Evolutionary conservation across 2,329 filamentous ascomycete species (phyloP).

Genomic region (Paecilomyces fulvus): DNA sequence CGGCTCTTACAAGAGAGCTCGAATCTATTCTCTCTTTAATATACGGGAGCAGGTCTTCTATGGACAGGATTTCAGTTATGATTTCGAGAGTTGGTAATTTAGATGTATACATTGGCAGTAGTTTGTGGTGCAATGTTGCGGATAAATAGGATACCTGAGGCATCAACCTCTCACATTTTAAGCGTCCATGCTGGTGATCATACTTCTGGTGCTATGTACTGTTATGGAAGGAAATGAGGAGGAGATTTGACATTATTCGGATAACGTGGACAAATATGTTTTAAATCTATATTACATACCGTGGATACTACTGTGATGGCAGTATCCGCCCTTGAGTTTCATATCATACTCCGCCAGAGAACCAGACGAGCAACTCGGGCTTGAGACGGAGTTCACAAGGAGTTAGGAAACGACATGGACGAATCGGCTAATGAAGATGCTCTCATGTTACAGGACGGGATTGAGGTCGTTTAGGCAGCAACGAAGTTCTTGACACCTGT

Average conservation of each 20-base stretch:
- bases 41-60: too few species aligned
- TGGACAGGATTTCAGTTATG: too few species aligned
- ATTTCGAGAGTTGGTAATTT: too few species aligned
- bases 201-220: background rate
- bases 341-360: background rate
- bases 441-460: background rate
- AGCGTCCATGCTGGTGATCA: too few species aligned
- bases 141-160: too few species aligned
- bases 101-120: too few species aligned
- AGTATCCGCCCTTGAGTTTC: background rate
- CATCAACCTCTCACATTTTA: too few species aligned
- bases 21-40: too few species aligned
- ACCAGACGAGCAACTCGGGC: background rate
- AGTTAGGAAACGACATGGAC: background rate
- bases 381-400: background rate
- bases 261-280: background rate
- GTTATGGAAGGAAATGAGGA: background rate
- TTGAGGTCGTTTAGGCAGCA: conserved; percentile 48
- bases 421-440: background rate
- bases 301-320: conserved; percentile 2
- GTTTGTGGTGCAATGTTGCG: too few species aligned
- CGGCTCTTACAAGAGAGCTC: too few species aligned
- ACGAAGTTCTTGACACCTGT: conserved; percentile 76
- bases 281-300: conserved; percentile 10
- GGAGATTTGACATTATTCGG: background rate